Conservation (phyloP, 1,284 basidiomycete genomes). For the Sanghuangporus weigelae region DNA sequence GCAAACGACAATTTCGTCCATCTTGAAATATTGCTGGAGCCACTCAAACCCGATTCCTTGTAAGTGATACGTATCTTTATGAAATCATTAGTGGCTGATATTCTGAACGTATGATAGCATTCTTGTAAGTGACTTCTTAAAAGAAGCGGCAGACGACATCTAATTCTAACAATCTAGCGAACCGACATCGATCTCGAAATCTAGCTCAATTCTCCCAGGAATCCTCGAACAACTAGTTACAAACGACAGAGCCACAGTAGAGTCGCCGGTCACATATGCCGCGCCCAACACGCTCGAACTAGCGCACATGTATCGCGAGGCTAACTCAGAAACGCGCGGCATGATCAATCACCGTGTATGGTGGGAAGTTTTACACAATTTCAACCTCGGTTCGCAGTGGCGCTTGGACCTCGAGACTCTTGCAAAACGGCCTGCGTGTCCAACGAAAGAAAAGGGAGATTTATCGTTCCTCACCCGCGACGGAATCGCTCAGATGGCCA, state of each 20-base stretch:
- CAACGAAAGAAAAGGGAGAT: conserved; percentile 37
- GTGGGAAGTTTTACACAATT: conserved; percentile 60
- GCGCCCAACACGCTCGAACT: conserved; percentile 83
- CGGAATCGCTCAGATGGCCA: conserved; percentile 74
- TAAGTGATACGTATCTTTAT: conserved; percentile 31
- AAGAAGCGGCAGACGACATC: background rate
- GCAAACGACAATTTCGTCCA: conserved; percentile 22
- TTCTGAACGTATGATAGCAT: conserved; percentile 2
- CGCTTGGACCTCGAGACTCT: conserved; percentile 60
- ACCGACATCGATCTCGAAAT: conserved; percentile 85
- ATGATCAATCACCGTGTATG: conserved; percentile 50
- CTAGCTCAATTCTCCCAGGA: conserved; percentile 62
- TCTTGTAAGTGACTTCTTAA: conserved; percentile 15
- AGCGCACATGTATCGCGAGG: conserved; percentile 53
- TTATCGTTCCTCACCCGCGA: conserved; percentile 61
- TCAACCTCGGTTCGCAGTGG: conserved; percentile 59
- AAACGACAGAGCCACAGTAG: conserved; percentile 19
- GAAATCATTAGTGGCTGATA: background rate
- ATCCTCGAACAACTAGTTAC: conserved; percentile 34
- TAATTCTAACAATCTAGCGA: conserved; percentile 43
- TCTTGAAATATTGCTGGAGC: conserved; percentile 27
- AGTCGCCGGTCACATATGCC: conserved; percentile 56
- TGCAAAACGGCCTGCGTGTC: conserved; percentile 38
- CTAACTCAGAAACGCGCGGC: conserved; percentile 39
- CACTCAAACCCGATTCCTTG: conserved; percentile 42